Evolutionary conservation across 495 filamentous ascomycete species (phyloP), one percentile per base, ranked within the genome.

Genomic region (Tricharina praecox): DNA sequence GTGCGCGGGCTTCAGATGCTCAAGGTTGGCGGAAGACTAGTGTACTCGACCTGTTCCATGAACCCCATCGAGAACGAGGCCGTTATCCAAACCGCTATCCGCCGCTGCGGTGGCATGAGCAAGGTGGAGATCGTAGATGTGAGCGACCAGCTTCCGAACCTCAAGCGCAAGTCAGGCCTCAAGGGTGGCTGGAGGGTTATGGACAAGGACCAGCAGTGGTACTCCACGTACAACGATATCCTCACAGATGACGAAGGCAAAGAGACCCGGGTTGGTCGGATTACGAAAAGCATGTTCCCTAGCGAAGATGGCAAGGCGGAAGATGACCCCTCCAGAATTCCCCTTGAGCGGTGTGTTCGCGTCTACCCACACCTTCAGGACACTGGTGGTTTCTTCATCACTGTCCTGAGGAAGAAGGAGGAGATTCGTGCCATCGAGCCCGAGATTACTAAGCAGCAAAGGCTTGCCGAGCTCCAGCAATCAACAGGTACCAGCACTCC

Each of bases 41-140:
- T 96, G 23, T 97, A 96, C 66, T 95, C 87, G 4, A 96, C 90
- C 13, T 97, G 90, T 68, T 92, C 84, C 63, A 81, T 97, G 81
- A 97, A 95, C 64, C 88, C 90, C 0, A 71, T 96, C 19, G 90
- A 97, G 63, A 93, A 97, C 59, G 90, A 97, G 67, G 81, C 92
- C n/a, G 85, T 96, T 18, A 66, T 97, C 48, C 71, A 81, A 2
- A 64, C 70, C 2, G 88, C 92, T 3, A 93, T 96, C 54, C 81
- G 85, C 50, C 74, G 86, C 34, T 96, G 87, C 56, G 90, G 90
- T 50, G 90, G 90, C 7, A 60, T 74, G 1, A 71, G 73, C 20
- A 92, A 88, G 55, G 81, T 96, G 28, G 68, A 75, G 40, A 76
- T 99, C 36, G 58, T 96, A 37, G 83, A 94, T 56, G 87, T 79